Evolutionary conservation across 352 stramenopile genomes (phyloP), one percentile per base, ranked within the genome.

Genomic region (Phytophthora ramorum): DNA sequence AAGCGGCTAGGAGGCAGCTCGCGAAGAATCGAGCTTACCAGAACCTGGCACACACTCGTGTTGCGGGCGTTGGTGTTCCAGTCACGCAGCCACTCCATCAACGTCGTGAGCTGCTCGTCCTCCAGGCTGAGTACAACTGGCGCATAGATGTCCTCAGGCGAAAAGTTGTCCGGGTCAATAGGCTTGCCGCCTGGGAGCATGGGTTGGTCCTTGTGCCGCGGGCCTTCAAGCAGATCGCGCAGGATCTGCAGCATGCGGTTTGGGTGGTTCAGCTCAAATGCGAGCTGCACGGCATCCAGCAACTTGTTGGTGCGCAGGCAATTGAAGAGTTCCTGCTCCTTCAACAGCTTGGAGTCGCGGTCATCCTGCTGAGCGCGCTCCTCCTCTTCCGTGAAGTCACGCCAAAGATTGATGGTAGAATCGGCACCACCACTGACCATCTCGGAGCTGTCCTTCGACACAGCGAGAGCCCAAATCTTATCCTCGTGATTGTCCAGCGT

Each of bases 61-160:
- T 99, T 97, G 46, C 92, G 89, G 19, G 95, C 94, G 64, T 98
- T 97, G 50, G 97, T 99, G 76, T 99, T 99, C 97, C 97, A 99
- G 58, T 99, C 97, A 44, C 93, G 84, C 57, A 98, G 83, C 83
- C 98, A 99, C 30, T 90, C 78, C 10, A 99, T 79, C 16, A 99
- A 87, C 72, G 95, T 92, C 52, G 76, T 81, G 26, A 98, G 78
- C 43, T 97, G 74, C 37, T 96, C 90, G 45, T 91, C 78, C 30
- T 78, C 65, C 63, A 98, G 95, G 30, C 78, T 93, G 40, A 74
- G 78, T 13, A 97, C 66, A 22, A 91, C 72, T 67, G 74, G 70
- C 12, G 76, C 46, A 63, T 87, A 92, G 32, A 93, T 92, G 19
- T 79, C 58, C 52, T 90, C 81, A 2, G 84, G 81, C 7, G 69